Conservation (phyloP, 306 rosid genomes). For the Trifolium dubium region DNA sequence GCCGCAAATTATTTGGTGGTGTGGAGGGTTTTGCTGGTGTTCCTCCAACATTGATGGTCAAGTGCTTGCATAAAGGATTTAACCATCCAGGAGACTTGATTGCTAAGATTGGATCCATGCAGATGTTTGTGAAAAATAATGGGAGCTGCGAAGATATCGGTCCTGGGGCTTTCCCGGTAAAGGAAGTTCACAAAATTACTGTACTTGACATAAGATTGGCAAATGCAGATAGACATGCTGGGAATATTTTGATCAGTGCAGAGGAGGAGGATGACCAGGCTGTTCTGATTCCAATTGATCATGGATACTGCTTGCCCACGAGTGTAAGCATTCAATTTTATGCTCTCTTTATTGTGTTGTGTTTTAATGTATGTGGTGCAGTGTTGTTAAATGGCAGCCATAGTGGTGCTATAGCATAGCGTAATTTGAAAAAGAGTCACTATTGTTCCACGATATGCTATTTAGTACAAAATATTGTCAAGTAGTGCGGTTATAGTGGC, state of each 20-base stretch:
- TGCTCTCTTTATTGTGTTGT: constrained; percentile 26
- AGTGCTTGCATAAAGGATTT: constrained; percentile 64
- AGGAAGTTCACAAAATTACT: constrained; percentile 86
- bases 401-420: background rate
- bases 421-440: background rate
- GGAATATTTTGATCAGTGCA: constrained; percentile 71
- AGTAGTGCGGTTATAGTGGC: background rate
- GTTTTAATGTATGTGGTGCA: constrained; percentile 29
- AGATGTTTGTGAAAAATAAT: constrained; percentile 71
- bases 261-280: constrained; percentile 52
- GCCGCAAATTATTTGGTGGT: constrained; percentile 52
- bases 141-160: constrained; percentile 96
- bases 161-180: constrained; percentile 71
- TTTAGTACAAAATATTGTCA: background rate
- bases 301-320: constrained; percentile 91
- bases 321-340: constrained; percentile 58
- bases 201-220: constrained; percentile 86
- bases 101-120: constrained; percentile 85
- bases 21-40: constrained; percentile 83
- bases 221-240: constrained; percentile 91
- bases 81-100: constrained; percentile 62
- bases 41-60: constrained; percentile 77
- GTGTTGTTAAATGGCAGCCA: background rate
- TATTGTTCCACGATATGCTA: too few species aligned
- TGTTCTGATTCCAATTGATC: constrained; percentile 84